phyloP scores from a whole-genome alignment of 768 basidiomycete species.

The Amanita brunnescens region DNA sequence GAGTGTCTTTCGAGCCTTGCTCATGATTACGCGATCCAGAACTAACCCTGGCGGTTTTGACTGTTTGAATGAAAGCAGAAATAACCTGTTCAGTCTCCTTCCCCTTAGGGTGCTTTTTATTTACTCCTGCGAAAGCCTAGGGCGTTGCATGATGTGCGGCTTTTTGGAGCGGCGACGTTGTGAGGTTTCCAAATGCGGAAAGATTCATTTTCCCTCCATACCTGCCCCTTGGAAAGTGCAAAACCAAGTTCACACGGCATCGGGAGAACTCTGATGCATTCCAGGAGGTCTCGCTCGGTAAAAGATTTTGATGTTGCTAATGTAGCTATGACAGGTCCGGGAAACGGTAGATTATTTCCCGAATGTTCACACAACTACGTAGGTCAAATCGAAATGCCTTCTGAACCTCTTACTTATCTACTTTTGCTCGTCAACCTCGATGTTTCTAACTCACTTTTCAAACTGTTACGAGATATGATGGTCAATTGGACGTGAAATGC shows the following conservation, averaged over 20 bases:
- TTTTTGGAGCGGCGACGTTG: neutral
- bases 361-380: too few relatives aligned
- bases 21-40: neutral
- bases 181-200: neutral
- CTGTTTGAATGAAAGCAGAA: too few relatives aligned
- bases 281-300: neutral
- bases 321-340: too few relatives aligned
- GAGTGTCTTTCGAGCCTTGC: too few relatives aligned
- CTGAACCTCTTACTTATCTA: too few relatives aligned
- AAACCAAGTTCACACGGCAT: neutral
- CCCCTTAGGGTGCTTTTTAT: neutral
- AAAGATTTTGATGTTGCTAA: neutral
- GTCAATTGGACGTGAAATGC: too few relatives aligned
- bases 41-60: too few relatives aligned
- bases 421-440: too few relatives aligned
- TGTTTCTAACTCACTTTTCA: too few relatives aligned
- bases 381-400: too few relatives aligned
- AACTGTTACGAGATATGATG: too few relatives aligned
- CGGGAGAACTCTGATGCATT: neutral
- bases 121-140: neutral
- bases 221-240: neutral
- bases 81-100: neutral
- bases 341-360: too few relatives aligned
- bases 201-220: neutral
- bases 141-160: neutral